Base-by-base conservation (phyloP, 2,329 filamentous ascomycete genomes). In the Tolypocladium capitatum region DNA sequence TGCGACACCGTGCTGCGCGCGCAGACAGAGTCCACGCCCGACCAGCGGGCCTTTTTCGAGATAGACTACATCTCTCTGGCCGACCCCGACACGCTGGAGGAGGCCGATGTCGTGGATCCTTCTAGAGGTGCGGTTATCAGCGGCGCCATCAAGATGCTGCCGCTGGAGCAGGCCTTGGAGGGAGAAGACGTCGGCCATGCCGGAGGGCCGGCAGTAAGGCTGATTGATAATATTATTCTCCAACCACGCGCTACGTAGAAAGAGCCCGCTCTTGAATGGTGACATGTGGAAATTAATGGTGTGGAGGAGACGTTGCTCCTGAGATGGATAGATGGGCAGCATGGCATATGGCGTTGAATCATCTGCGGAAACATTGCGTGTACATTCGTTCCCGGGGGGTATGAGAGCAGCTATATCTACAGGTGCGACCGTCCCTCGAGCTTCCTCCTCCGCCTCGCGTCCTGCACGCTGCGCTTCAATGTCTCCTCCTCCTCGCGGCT, bases 141-240 rank as follows among this genome's bases (percentile, higher is more conserved):
- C 61, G 89, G 87, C 4, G 92, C 92, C 0, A 72, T 98, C 49
- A 92, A 86, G 68, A 94, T 98, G 84, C 63, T 87, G 42, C 85
- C 89, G 0, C 70, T 95, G 2, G 86, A 94, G 60, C 74, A 78
- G 46, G 73, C 82, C 1, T 74, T 72, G 44, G 68, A 78, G 6
- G 85, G 76, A 0, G 90, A 97, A 63, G 81, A 89, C 54, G 65
- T 90, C 27, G 89, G 89, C 4, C 80, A 79, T 51, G 75, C 78
- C 48, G 82, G 80, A 4, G 83, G 83, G 1, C 86, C 86, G 16
- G 63, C 81, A 1, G 92, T 98, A 43, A 75, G 92, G 52, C 69
- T 98, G 65, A 96, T 98, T 63, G 92, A 98, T 61, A 98, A 98
- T 60, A 82, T 97, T 54, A 83, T 94, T 47, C 63, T 91, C n/a